Evolutionary conservation across 108 stramenopile species (phyloP).

Genomic region (Bacterosira constricta): DNA sequence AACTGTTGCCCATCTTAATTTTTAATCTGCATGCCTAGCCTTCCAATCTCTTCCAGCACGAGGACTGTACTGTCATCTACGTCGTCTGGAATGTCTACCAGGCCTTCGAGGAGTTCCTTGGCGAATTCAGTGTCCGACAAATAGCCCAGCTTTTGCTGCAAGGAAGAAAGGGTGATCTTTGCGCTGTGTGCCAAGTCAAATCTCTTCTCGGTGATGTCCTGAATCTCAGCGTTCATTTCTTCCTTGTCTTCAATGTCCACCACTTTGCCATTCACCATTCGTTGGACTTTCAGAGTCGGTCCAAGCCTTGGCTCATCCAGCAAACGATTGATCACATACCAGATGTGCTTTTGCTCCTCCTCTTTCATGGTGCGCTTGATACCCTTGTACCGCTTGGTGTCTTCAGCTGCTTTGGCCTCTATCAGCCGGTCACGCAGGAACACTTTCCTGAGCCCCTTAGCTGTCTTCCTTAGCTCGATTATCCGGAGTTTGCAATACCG

Average conservation of each 20-base stretch:
- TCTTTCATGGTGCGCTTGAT: not conserved
- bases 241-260: not conserved
- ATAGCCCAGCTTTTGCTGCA: not conserved
- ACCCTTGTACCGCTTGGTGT: not conserved
- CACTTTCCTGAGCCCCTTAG: not conserved
- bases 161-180: not conserved
- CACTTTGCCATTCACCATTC: not conserved
- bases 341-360: not conserved
- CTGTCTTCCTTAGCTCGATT: not conserved
- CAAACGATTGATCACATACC: not conserved
- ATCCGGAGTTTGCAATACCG: not conserved
- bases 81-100: not conserved
- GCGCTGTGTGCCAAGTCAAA: not conserved
- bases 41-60: not conserved
- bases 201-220: not conserved
- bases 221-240: not conserved
- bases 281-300: not conserved
- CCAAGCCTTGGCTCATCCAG: not conserved
- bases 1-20: not conserved
- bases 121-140: not conserved
- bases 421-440: not conserved
- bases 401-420: not conserved
- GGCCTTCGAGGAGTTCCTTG: not conserved
- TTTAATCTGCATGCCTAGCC: not conserved
- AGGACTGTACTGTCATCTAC: not conserved